A percentile compares a stretch with the other conserved stretches of the same genome.
These are phyloP conservation scores for Fabrea salina DNA, from an alignment of 169 alveolate species.

Conservation along the genomic window DNA sequence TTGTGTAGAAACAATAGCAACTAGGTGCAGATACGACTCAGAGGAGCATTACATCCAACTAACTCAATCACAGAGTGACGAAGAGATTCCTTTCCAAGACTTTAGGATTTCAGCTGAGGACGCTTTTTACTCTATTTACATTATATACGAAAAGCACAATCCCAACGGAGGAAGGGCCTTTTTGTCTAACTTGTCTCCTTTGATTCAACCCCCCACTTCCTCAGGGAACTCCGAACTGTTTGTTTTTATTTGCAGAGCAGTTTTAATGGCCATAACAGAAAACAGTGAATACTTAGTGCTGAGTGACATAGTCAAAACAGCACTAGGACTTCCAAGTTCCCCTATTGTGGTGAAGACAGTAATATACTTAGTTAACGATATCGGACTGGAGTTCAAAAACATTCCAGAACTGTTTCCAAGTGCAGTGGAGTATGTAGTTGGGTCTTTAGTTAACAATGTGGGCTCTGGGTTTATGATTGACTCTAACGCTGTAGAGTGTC, in stretches of 20 bases:
- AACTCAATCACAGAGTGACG: background rate
- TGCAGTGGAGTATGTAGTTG: background rate
- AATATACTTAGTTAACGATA: background rate
- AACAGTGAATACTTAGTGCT: background rate
- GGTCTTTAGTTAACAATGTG: background rate
- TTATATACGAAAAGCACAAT: background rate
- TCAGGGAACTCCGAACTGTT: background rate
- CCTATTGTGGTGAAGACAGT: conserved; percentile 5
- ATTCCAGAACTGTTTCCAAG: background rate
- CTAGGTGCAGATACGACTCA: background rate
- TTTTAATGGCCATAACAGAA: conserved; percentile 3
- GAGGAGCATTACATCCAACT: background rate
- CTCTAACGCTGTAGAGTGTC: conserved; percentile 12
- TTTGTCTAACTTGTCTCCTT: background rate
- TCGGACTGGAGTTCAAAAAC: background rate
- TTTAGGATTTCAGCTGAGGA: conserved; percentile 25
- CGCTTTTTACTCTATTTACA: background rate
- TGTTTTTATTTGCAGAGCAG: background rate
- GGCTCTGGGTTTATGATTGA: conserved; percentile 4
- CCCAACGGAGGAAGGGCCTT: background rate
- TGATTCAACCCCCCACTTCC: background rate
- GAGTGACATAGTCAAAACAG: background rate
- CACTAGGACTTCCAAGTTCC: background rate
- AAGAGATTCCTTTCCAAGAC: background rate
- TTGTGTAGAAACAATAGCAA: background rate